phyloP scores from a whole-genome alignment of 306 rosid genomes.

The Rubus parviflorus region DNA sequence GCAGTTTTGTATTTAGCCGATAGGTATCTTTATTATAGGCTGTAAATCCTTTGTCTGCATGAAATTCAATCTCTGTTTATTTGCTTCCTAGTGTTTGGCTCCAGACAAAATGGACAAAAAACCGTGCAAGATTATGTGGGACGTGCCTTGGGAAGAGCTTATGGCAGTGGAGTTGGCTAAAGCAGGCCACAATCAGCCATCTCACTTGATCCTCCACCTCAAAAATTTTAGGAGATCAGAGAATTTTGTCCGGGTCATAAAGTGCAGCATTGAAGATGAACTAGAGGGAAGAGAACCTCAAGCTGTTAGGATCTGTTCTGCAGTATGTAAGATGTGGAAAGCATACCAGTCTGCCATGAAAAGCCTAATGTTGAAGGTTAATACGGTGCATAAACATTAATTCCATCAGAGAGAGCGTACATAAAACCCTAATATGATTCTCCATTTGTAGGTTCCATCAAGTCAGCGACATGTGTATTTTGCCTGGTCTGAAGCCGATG shows the following conservation, averaged over 20 bases:
- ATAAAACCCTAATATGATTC: conserved; percentile 32
- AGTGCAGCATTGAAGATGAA: conserved; percentile 63
- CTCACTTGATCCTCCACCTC: conserved; percentile 89
- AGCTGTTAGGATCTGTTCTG: conserved; percentile 69
- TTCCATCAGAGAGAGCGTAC: conserved; percentile 26
- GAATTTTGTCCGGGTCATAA: conserved; percentile 70
- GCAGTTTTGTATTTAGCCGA: conserved; percentile 6
- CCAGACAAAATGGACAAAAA: conserved; percentile 84
- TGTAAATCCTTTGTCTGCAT: conserved; percentile 29
- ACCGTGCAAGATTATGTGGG: conserved; percentile 95
- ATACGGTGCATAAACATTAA: conserved; percentile 21
- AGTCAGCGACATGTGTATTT: conserved; percentile 84
- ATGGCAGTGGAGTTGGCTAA: conserved; percentile 91
- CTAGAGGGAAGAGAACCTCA: conserved; percentile 71
- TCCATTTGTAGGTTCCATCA: conserved; percentile 82
- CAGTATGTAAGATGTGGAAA: conserved; percentile 75
- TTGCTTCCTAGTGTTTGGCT: conserved; percentile 61
- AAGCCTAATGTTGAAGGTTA: conserved; percentile 66
- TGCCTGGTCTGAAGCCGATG: conserved; percentile 79
- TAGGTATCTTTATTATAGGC: not conserved
- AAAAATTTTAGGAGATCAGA: conserved; percentile 80
- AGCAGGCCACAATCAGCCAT: conserved; percentile 70
- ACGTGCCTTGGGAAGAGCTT: conserved; percentile 91
- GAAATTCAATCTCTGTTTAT: conserved; percentile 35
- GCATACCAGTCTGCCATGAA: conserved; percentile 67